These are phyloP conservation scores for Abortiporus biennis DNA, from an alignment of 1,284 basidiomycete species.

Conservation along the genomic window DNA sequence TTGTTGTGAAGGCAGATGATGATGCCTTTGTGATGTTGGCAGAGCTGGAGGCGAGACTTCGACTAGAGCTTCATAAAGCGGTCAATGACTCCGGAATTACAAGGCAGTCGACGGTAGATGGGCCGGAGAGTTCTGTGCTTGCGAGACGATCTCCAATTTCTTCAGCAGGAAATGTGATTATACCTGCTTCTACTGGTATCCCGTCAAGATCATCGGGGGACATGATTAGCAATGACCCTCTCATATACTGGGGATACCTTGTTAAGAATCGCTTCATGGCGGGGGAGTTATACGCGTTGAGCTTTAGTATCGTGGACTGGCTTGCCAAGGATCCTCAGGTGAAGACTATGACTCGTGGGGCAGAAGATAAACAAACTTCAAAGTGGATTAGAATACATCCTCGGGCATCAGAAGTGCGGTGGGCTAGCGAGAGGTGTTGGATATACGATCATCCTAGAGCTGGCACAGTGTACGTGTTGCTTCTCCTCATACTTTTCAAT, in stretches of 20 bases:
- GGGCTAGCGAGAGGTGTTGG: conserved; percentile 93
- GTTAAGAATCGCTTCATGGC: conserved; percentile 96
- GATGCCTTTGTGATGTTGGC: conserved; percentile 93
- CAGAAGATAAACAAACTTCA: conserved; percentile 94
- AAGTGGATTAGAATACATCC: conserved; percentile 94
- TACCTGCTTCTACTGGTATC: too few species aligned
- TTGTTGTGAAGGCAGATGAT: conserved; percentile 89
- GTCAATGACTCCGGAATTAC: neutral
- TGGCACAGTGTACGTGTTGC: conserved; percentile 72
- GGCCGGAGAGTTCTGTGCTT: too few species aligned
- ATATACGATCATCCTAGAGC: conserved; percentile 97
- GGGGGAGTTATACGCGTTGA: conserved; percentile 91
- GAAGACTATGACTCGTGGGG: conserved; percentile 68
- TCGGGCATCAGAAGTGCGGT: conserved; percentile 72
- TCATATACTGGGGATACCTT: conserved; percentile 94
- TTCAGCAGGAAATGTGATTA: too few species aligned
- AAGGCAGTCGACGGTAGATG: neutral
- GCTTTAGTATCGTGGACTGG: conserved; percentile 88
- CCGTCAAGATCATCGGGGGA: neutral
- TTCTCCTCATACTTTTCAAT: neutral
- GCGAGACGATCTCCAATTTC: too few species aligned
- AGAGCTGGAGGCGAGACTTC: conserved; percentile 82
- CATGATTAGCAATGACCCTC: conserved; percentile 40
- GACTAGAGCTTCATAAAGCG: conserved; percentile 56
- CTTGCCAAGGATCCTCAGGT: conserved; percentile 71